phyloP scores from a whole-genome alignment of 345 rosid genomes.

The Acer negundo region DNA sequence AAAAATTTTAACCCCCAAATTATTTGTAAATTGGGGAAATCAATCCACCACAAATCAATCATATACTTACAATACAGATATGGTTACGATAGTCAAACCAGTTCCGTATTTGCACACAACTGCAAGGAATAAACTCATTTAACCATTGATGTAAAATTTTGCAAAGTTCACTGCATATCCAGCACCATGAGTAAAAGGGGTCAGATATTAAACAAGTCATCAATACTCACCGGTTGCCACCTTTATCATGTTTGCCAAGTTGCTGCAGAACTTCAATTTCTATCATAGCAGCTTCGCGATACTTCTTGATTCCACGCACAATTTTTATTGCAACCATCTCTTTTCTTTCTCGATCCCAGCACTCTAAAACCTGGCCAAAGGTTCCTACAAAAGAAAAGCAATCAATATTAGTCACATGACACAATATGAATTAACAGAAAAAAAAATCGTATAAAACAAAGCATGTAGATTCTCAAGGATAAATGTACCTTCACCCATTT shows the following conservation, averaged over 20 bases:
- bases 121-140: constrained; percentile 92
- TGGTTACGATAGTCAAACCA: constrained; percentile 99
- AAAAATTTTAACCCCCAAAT: constrained; percentile 64
- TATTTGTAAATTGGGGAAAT: constrained; percentile 62
- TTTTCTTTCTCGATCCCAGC: constrained; percentile 86
- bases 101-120: constrained; percentile 98
- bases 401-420: background rate
- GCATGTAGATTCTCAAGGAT: background rate
- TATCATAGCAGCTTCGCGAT: constrained; percentile 92
- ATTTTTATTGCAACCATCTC: constrained; percentile 93
- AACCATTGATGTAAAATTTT: constrained; percentile 43
- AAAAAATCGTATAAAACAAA: background rate
- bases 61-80: constrained; percentile 97
- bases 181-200: constrained; percentile 18
- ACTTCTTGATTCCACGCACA: constrained; percentile 86
- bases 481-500: constrained; percentile 86
- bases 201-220: constrained; percentile 3
- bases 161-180: constrained; percentile 17
- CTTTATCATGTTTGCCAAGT: constrained; percentile 79
- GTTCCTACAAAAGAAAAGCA: constrained; percentile 50
- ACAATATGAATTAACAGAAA: constrained; percentile 13
- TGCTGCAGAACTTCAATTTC: constrained; percentile 85
- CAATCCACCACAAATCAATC: constrained; percentile 53
- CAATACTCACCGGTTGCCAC: constrained; percentile 76
- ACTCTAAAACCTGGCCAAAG: constrained; percentile 89